Evolutionary conservation across 1,284 basidiomycete genomes (phyloP), one percentile per base, ranked within the genome.

Genomic region (Sporisorium graminicola): DNA sequence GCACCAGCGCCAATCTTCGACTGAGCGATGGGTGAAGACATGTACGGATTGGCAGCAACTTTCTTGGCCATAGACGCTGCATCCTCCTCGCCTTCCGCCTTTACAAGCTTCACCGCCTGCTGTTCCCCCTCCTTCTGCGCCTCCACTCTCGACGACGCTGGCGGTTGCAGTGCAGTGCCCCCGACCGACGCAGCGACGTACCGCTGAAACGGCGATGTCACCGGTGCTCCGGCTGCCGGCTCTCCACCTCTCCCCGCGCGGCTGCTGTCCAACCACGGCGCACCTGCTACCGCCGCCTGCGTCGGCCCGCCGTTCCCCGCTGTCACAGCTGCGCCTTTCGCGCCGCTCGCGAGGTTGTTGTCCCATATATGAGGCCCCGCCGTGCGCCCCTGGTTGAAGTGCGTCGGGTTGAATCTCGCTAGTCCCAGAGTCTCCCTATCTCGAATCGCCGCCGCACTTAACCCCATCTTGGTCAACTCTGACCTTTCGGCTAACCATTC

Each of bases 401-500:
- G 63, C 3, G 14, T 50, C 26, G 63, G 58, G 50, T 65, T 42
- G 29, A 71, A 71, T 37, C 68, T 50, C 31, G 68, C 68, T n/a
- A 71, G 14, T 5, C 68, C 68, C 24, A 71, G 40, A 37, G 42
- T 62, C 31, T 70, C 72, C 43, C 51, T 40, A 33, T 74, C 72
- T 2, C 72, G 10, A 16, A 74, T 60, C 27, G 72, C 72, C 3
- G 66, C 72, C 3, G 72, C 72, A 31, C 66, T 64, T 6, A 72
- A 14, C 6, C 74, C 65, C 61, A 69, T 58, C 52, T 68, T 72
- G n/a, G 65, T 63, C 42, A 74, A 42, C 43, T 69, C 51, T 2
- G 37, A 24, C 20, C 69, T 20, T 31, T 76, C 65, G 14, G 44
- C 37, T 13, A 79, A 35, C 79, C 79, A 81, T 29, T 66, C 54